phyloP scores from a whole-genome alignment of 371 early-diverging fungal species.

The Conidiobolus incongruus region DNA sequence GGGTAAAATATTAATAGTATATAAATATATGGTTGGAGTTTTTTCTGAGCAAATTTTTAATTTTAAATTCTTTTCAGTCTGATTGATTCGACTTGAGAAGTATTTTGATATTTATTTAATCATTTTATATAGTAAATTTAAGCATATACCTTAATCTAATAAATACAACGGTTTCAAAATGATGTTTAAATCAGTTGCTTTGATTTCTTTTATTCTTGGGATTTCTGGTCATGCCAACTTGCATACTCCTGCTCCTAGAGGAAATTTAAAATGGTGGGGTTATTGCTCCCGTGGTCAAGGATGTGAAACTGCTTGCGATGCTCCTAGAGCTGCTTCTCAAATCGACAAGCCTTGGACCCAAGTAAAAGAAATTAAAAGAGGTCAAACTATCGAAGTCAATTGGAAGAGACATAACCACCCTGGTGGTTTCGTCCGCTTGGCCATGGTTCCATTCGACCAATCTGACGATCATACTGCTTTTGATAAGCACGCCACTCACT shows the following conservation, averaged over 20 bases:
- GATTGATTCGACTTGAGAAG: too few species aligned
- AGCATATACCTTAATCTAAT: too few species aligned
- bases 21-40: too few species aligned
- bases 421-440: slow-evolving; percentile 30
- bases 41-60: too few species aligned
- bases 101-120: too few species aligned
- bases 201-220: too few species aligned
- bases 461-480: slow-evolving; percentile 23
- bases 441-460: slow-evolving; percentile 22
- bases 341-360: background rate
- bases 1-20: too few species aligned
- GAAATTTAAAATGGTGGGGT: slow-evolving; percentile 1
- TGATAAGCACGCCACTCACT: slow-evolving; percentile 19
- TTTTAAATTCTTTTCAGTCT: too few species aligned
- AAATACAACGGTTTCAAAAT: too few species aligned
- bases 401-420: slow-evolving; percentile 34
- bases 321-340: background rate
- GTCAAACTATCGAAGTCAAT: slow-evolving; percentile 16
- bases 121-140: too few species aligned
- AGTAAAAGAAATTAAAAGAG: slow-evolving; percentile 8
- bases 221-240: background rate
- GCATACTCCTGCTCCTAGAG: background rate
- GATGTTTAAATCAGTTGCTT: too few species aligned
- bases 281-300: slow-evolving; percentile 2
- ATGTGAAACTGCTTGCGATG: background rate